Base-by-base conservation (phyloP, 495 filamentous ascomycete genomes). In the Jackrogersella multiformis region DNA sequence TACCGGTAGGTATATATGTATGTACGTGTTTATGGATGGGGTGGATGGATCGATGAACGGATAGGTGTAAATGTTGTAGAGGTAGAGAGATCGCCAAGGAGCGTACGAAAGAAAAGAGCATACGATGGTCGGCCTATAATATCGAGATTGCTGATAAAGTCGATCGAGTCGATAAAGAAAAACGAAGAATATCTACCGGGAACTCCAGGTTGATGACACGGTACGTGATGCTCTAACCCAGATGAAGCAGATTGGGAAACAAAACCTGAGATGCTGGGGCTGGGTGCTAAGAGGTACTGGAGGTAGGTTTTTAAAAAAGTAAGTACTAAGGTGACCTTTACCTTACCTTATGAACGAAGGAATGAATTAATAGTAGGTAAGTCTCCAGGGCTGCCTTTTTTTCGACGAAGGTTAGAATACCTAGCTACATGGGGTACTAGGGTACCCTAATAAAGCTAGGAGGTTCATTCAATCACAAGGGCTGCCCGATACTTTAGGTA, bases 111-210 rank as follows among this genome's bases (percentile, higher is more conserved):
- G 45, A 30, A n/a, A 10, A 12, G 21, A 69, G 61, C 61, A 59
- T 61, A 70, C 67, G 61, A 65, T 70, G 61, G 57, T 69, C 66
- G 61, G 45, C 61, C 61, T 65, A 65, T 58, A 42, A 64, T 69
- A 60, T 64, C 66, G 56, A 69, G 55, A 69, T 21, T 56, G 51
- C 46, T 45, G 41, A 69, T 61, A 18, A 12, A 49, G 32, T 46
- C 2, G 23, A 46, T 24, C n/a, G 21, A 34, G 23, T 32, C 32
- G 4, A 28, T 7, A 8, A 32, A 32, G 45, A 51, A 45, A 45
- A 45, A 24, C 42, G 21, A 15, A 21, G 23, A 21, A 46, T 46
- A 20, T 35, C 32, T 35, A 35, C 9, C 9, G 28, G 32, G 21
- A 41, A 36, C 4, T 39, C 30, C 15, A 26, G 32, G 12, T 52